Evolutionary conservation across 1,284 basidiomycete genomes (phyloP).

Genomic region (Ceratobasidium sp.): DNA sequence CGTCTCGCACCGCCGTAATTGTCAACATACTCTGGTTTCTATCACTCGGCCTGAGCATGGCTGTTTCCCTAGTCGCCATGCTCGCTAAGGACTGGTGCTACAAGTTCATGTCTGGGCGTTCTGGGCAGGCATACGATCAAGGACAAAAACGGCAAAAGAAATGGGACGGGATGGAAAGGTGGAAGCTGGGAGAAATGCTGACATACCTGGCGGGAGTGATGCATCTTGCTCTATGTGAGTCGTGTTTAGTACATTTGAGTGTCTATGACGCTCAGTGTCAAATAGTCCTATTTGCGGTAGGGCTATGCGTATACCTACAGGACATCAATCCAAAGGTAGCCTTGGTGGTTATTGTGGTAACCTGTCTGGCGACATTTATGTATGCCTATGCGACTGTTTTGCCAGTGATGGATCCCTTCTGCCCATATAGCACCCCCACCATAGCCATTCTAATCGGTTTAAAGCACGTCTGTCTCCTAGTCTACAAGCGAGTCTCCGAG

Average conservation of each 20-base stretch:
- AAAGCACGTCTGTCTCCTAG: not conserved
- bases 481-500: too few species aligned
- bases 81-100: conserved; percentile 34
- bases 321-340: not conserved
- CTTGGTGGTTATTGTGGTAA: not conserved
- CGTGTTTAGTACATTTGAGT: not conserved
- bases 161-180: conserved; percentile 6
- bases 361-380: not conserved
- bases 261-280: not conserved
- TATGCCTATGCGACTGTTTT: not conserved
- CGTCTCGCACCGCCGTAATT: not conserved
- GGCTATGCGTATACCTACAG: conserved; percentile 17
- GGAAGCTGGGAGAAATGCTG: conserved; percentile 9
- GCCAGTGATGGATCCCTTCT: not conserved
- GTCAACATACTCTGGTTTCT: conserved; percentile 11
- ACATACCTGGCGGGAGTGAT: conserved; percentile 7
- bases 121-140: not conserved
- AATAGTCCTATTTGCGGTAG: conserved; percentile 16
- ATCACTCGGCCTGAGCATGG: conserved; percentile 16
- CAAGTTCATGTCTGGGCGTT: conserved; percentile 10
- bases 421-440: conserved; percentile 13
- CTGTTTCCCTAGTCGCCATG: conserved; percentile 11
- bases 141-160: not conserved
- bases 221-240: conserved; percentile 11
- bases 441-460: not conserved